These are phyloP conservation scores for Artomyces pyxidatus DNA, from an alignment of 768 basidiomycete genomes.

Conservation along the genomic window DNA sequence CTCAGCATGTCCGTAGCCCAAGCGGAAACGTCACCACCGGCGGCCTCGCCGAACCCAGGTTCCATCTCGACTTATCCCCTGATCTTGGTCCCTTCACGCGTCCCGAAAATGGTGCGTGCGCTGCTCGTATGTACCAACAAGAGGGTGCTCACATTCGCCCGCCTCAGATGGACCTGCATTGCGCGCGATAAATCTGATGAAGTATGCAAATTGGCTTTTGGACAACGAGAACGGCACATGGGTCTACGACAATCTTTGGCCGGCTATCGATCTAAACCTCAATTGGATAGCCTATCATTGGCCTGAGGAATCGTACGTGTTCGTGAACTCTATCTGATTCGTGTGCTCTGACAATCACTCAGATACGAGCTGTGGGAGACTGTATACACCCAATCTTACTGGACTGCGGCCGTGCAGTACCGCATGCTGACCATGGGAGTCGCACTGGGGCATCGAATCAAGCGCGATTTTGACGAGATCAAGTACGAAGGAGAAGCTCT, in stretches of 20 bases:
- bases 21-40: constrained; percentile 56
- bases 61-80: constrained; percentile 47
- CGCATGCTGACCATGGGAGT: constrained; percentile 41
- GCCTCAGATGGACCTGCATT: constrained; percentile 63
- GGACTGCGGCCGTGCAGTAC: constrained; percentile 52
- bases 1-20: constrained; percentile 65
- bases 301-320: constrained; percentile 52
- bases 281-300: constrained; percentile 61
- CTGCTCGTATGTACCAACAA: constrained; percentile 5
- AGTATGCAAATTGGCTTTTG: constrained; percentile 60
- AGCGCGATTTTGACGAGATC: no score
- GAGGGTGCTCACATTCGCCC: neutral
- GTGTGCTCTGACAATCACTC: neutral
- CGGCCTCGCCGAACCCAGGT: constrained; percentile 74
- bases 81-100: constrained; percentile 39
- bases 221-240: constrained; percentile 41
- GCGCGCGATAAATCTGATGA: constrained; percentile 58
- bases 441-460: constrained; percentile 35
- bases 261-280: constrained; percentile 62
- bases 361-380: constrained; percentile 75
- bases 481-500: no score
- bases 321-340: neutral
- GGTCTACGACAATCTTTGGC: constrained; percentile 52
- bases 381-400: constrained; percentile 63
- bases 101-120: constrained; percentile 49